Base-by-base conservation (phyloP, 2,329 filamentous ascomycete species). In the Ophiocordyceps robertsii region DNA sequence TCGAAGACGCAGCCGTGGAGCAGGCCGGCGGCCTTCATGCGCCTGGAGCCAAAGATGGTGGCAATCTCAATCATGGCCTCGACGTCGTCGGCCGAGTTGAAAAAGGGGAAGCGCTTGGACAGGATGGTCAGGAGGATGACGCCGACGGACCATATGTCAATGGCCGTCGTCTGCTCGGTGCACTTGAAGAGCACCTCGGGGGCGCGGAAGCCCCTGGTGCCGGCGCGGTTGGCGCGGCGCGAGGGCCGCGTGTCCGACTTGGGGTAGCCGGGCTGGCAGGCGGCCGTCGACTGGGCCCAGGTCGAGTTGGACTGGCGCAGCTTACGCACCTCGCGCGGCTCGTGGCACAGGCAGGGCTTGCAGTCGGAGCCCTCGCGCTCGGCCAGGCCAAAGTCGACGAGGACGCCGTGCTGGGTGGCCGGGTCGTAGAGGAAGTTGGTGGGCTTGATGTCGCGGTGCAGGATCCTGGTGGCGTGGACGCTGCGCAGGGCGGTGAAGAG, bases 351-450 rank as follows among this genome's bases (percentile, higher is more conserved):
- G 57, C 90, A 96, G 2, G 80, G 80, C 55, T 85, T 84, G 58
- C 70, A 75, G 41, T 93, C 87, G 21, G 77, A 79, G 19, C 84
- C 82, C 56, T 86, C 79, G 40, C 80, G 72, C 66, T 98, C 92
- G 31, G 92, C 92, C 14, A 98, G 75, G n/a, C 92, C 92, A 65
- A 98, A 98, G 58, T 98, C 92, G n/a, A 98, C 92, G 1, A 98
- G 74, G 2, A 98, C 90, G 35, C 92, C 92, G 43, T 85, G 80
- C 53, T 81, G 77, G 37, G 80, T 77, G 11, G 77, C 67, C 0
- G 86, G 85, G 49, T 94, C 87, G 64, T 96, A 96, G 33, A 96
- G 73, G 54, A 96, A 96, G 57, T 96, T 96, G 19, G 93, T 98
- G 6, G 92, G 92, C 57, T 96, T 96, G 58, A 96, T 95, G 57